Percentiles rank a stretch among this genome's conserved stretches.
Conservation (phyloP, 2,329 filamentous ascomycete genomes). For the Ustilaginoidea virens region DNA sequence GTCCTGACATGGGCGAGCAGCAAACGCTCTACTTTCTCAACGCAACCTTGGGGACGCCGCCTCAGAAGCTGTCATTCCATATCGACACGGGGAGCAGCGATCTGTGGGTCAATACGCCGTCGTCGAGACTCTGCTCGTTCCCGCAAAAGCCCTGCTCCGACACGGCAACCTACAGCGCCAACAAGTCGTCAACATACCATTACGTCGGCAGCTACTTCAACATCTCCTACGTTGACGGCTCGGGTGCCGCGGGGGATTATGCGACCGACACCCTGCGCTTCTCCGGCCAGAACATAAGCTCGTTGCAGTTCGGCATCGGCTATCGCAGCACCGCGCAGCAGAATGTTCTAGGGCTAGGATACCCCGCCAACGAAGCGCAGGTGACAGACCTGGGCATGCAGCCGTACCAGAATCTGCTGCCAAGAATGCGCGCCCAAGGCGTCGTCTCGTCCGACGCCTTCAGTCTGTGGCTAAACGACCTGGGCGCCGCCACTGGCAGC, state of each 20-base stretch:
- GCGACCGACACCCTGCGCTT: constrained; percentile 56
- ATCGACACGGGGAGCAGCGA: constrained; percentile 57
- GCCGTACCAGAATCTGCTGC: constrained; percentile 54
- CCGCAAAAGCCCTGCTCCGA: constrained; percentile 35
- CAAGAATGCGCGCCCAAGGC: constrained; percentile 43
- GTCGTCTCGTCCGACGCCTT: constrained; percentile 52
- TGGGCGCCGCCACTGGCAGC: constrained; percentile 47
- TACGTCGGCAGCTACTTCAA: constrained; percentile 67
- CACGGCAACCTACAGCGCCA: constrained; percentile 53
- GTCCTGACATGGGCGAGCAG: constrained; percentile 10
- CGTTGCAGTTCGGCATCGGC: constrained; percentile 59
- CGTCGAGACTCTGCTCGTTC: constrained; percentile 42
- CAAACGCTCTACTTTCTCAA: constrained; percentile 51
- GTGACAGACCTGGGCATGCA: constrained; percentile 37
- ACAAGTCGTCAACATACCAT: constrained; percentile 59
- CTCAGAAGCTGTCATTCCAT: constrained; percentile 40
- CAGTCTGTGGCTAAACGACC: constrained; percentile 62
- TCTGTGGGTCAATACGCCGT: constrained; percentile 52
- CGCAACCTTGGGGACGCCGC: constrained; percentile 44
- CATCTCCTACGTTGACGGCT: constrained; percentile 76
- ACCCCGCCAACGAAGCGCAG: constrained; percentile 62
- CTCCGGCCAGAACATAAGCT: constrained; percentile 33
- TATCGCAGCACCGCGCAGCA: constrained; percentile 45
- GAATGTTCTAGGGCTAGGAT: constrained; percentile 78
- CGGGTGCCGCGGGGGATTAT: constrained; percentile 64